Conservation (phyloP, 352 stramenopile species). For the Paralagenidium karlingii region DNA sequence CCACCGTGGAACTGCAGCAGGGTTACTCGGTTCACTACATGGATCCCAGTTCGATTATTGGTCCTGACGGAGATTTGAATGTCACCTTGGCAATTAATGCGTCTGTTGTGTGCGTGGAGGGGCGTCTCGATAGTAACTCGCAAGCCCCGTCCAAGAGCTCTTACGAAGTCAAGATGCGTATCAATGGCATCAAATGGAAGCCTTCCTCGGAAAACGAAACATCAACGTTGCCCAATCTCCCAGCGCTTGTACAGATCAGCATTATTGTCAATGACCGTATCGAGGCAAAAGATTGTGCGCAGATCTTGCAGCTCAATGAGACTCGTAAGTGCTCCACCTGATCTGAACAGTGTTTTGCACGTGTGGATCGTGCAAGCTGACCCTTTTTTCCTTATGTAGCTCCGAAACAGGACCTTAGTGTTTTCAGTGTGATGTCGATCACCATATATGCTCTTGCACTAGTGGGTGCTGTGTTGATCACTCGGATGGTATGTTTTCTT, state of each 20-base stretch:
- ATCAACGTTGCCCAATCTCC: slow-evolving; percentile 20
- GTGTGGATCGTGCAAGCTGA: slow-evolving; percentile 6
- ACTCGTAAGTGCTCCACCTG: slow-evolving; percentile 46
- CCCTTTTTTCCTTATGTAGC: slow-evolving; percentile 10
- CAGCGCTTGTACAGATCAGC: slow-evolving; percentile 36
- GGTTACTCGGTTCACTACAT: no score
- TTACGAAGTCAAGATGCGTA: no score
- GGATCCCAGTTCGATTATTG: no score
- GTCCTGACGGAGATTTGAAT: no score
- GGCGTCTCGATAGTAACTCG: no score
- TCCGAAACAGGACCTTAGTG: slow-evolving; percentile 52
- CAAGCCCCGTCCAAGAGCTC: no score
- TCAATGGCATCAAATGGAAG: no score
- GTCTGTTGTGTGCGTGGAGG: no score
- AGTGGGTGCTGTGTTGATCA: slow-evolving; percentile 62
- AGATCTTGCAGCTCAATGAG: slow-evolving; percentile 45
- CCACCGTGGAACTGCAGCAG: no score
- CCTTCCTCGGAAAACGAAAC: no score
- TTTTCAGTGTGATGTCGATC: slow-evolving; percentile 82
- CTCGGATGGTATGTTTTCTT: slow-evolving; percentile 47
- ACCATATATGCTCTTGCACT: slow-evolving; percentile 69
- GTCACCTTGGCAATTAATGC: no score
- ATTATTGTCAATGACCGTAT: slow-evolving; percentile 37
- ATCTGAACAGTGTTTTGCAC: background rate
- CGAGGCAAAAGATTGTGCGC: slow-evolving; percentile 54